These are phyloP conservation scores for Liriodendron chinense DNA, from an alignment of 164 flowering plant species.

Conservation along the genomic window DNA sequence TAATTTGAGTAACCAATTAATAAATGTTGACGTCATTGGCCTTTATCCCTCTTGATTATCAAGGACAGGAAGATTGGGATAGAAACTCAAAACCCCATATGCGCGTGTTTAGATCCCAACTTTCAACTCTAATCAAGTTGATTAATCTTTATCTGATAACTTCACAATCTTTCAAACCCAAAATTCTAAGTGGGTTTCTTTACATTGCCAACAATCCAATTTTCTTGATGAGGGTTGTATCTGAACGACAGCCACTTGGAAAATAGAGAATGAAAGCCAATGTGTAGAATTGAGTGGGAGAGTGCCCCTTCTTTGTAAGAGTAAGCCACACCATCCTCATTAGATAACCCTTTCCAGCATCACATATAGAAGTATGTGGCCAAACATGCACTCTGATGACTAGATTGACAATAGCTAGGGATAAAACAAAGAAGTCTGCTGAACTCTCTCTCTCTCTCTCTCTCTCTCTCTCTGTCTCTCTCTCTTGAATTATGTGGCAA, in stretches of 20 bases:
- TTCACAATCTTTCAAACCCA: too few species aligned
- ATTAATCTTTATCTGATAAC: background rate
- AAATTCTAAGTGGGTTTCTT: background rate
- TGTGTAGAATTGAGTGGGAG: background rate
- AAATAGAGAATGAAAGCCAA: background rate
- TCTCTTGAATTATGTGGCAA: background rate
- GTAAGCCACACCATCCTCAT: background rate
- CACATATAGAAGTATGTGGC: background rate
- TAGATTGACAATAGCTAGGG: background rate
- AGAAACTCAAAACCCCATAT: background rate
- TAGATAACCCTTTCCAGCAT: slow-evolving; percentile 2
- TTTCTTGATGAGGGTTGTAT: background rate
- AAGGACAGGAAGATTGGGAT: background rate
- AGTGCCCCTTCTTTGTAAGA: background rate
- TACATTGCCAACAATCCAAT: background rate
- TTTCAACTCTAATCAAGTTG: background rate
- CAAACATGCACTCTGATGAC: too few species aligned
- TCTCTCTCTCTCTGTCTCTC: too few species aligned
- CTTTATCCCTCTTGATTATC: background rate
- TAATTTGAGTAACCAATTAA: background rate
- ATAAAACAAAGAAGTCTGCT: background rate
- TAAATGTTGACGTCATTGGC: background rate
- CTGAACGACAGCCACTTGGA: background rate
- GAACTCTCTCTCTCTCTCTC: background rate
- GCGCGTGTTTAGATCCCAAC: background rate